Evolutionary conservation across 306 rosid genomes (phyloP), one percentile per base, ranked within the genome.

Genomic region (Crotalaria pallida): DNA sequence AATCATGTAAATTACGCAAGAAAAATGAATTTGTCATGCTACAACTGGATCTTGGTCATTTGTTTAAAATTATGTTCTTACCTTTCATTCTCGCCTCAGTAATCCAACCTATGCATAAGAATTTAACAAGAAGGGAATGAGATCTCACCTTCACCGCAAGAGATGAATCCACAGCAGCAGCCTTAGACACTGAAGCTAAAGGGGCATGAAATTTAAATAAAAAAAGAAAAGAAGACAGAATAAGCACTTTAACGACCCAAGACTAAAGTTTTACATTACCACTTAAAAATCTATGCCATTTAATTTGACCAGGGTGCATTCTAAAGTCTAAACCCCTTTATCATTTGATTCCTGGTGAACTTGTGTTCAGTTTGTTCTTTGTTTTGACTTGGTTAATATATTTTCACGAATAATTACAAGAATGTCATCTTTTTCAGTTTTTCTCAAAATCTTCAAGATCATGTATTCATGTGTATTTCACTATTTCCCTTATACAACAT

Each of bases 101-200:
- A 23, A n/a, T 50, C 38, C 67, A 15, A 3, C 10, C 11, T 57
- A 68, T 23, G 33, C 16, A 60, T 27, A 6, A 34, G 31, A 15
- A 31, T 18, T 69, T 58, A 61, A 55, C 61, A 34, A 47, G 33
- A 38, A 69, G 70, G 66, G 71, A 62, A 70, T 17, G 43, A 13
- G 31, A 74, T 73, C 81, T 79, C 77, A 93, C 98, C 98, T 85
- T 90, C 67, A 88, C 68, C 5, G 48, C 83, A 58, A 84, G 82
- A 58, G 91, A 65, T 60, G 65, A 72, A 69, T 85, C 88, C 36
- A 33, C 21, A 17, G 78, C 81, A 71, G 78, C 77, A 71, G 59
- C 83, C 58, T 71, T 74, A 22, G 77, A 55, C 59, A 65, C 79
- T 63, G 84, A 52, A 84, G 64, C 84, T 49, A 59, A 59, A 19